A percentile compares a stretch with the other conserved stretches of the same genome.
Evolutionary conservation across 2,329 filamentous ascomycete genomes (phyloP).

Genomic region (Exophiala oligosperma): DNA sequence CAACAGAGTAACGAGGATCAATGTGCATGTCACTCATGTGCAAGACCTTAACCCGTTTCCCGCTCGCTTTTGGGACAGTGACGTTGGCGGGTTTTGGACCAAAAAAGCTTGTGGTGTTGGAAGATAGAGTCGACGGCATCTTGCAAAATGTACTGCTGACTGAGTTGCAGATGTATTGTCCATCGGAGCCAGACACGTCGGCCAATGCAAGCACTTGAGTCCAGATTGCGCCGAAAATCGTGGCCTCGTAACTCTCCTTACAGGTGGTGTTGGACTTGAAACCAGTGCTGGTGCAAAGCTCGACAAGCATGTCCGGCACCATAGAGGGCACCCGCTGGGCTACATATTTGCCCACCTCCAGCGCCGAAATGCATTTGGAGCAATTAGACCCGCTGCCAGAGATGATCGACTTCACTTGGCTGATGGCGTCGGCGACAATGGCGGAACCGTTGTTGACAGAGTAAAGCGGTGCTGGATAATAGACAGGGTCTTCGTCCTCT

Average conservation of each 20-base stretch:
- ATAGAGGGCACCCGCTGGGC: slow-evolving; percentile 51
- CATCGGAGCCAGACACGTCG: slow-evolving; percentile 56
- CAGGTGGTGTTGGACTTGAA: slow-evolving; percentile 52
- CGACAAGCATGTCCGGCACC: slow-evolving; percentile 53
- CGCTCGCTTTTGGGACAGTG: slow-evolving; percentile 48
- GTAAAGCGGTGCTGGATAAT: slow-evolving; percentile 49
- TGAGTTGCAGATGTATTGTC: slow-evolving; percentile 57
- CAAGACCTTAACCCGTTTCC: slow-evolving; percentile 56
- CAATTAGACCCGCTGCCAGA: slow-evolving; percentile 46
- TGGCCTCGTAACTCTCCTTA: slow-evolving; percentile 47
- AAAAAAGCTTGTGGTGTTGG: slow-evolving; percentile 50
- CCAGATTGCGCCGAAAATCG: slow-evolving; percentile 57
- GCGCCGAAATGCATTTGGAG: slow-evolving; percentile 53
- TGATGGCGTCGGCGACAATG: slow-evolving; percentile 36
- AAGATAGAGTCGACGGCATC: slow-evolving; percentile 44
- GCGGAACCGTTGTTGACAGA: slow-evolving; percentile 41
- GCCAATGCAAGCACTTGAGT: slow-evolving; percentile 57
- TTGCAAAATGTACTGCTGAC: slow-evolving; percentile 51
- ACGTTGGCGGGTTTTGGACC: slow-evolving; percentile 54
- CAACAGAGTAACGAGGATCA: slow-evolving; percentile 55
- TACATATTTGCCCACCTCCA: slow-evolving; percentile 52
- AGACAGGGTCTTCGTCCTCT: slow-evolving; percentile 50
- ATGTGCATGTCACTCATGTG: slow-evolving; percentile 59
- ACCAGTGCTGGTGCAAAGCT: slow-evolving; percentile 50
- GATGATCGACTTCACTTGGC: slow-evolving; percentile 50